Conservation (phyloP, 2,329 filamentous ascomycete species). For the Leptographium wingfieldii region DNA sequence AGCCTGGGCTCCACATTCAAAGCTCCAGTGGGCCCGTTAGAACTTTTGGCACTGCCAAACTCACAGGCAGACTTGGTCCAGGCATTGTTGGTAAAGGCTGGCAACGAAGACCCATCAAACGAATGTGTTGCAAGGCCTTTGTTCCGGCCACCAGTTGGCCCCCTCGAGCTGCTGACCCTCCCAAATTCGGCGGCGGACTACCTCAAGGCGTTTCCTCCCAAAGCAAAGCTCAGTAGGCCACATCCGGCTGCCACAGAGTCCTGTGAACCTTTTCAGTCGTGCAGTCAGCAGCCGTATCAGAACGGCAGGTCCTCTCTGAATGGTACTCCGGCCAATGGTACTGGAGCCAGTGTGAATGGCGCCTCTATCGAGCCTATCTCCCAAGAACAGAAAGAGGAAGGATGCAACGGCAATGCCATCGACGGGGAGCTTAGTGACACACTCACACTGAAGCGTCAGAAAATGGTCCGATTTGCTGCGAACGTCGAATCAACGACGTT, state of each 20-base stretch:
- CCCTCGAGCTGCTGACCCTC: background rate
- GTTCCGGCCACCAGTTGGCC: background rate
- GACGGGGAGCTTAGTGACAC: background rate
- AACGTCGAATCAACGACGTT: conserved; percentile 54
- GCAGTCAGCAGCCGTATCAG: background rate
- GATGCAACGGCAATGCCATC: background rate
- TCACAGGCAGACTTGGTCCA: conserved; percentile 27
- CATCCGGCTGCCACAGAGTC: background rate
- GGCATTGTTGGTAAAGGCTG: background rate
- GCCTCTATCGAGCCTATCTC: background rate
- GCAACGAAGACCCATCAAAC: background rate
- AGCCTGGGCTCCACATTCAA: background rate
- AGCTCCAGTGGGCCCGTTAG: conserved; percentile 31
- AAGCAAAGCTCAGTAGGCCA: background rate
- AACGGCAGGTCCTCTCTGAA: background rate
- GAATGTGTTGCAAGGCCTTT: background rate
- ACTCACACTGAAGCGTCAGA: conserved; percentile 30
- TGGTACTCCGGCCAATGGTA: background rate
- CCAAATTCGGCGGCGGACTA: background rate
- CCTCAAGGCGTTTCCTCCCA: background rate
- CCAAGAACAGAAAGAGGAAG: no score
- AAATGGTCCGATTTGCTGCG: conserved; percentile 60
- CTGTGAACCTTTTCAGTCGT: background rate
- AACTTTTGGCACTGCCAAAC: conserved; percentile 44
- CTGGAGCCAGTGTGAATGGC: background rate